Evolutionary conservation across 176 grass and related monocot genomes (phyloP).

Genomic region (Cenchrus americanus): DNA sequence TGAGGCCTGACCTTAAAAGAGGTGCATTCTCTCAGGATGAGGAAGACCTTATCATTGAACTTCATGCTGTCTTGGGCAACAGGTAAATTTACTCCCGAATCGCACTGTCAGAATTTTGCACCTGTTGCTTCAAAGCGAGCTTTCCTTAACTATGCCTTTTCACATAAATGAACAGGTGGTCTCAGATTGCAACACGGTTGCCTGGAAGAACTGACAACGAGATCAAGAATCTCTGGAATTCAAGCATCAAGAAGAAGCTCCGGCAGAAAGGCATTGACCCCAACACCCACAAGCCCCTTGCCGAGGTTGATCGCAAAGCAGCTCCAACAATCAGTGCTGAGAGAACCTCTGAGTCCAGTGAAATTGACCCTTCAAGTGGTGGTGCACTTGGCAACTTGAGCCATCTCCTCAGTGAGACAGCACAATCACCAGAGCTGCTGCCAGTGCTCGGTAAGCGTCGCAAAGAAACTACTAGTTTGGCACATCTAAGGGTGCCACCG

Average conservation of each 20-base stretch:
- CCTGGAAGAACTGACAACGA: conserved; percentile 75
- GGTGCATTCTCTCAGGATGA: conserved; percentile 71
- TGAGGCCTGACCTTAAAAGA: conserved; percentile 84
- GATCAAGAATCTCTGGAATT: conserved; percentile 81
- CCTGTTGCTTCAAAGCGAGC: neutral
- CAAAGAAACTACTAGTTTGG: conserved; percentile 39
- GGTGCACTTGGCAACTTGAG: conserved; percentile 29
- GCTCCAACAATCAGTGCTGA: conserved; percentile 43
- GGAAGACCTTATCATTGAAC: conserved; percentile 59
- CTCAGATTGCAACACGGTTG: conserved; percentile 66
- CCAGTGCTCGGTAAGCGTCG: conserved; percentile 35
- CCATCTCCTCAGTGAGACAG: conserved; percentile 47
- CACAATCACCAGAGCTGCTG: conserved; percentile 44
- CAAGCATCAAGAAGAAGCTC: conserved; percentile 70
- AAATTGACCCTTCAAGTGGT: conserved; percentile 43
- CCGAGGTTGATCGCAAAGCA: conserved; percentile 38
- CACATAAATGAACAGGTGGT: conserved; percentile 51
- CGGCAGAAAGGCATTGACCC: conserved; percentile 62
- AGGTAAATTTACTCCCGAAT: conserved; percentile 47
- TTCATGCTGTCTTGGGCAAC: conserved; percentile 66
- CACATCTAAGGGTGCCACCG: conserved; percentile 31
- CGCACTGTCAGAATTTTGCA: conserved; percentile 7
- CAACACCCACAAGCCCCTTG: conserved; percentile 56
- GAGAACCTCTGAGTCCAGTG: conserved; percentile 48
- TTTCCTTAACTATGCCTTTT: conserved; percentile 15